Evolutionary conservation across 257 asterid genomes (phyloP).

Genomic region (Lycium barbarum): DNA sequence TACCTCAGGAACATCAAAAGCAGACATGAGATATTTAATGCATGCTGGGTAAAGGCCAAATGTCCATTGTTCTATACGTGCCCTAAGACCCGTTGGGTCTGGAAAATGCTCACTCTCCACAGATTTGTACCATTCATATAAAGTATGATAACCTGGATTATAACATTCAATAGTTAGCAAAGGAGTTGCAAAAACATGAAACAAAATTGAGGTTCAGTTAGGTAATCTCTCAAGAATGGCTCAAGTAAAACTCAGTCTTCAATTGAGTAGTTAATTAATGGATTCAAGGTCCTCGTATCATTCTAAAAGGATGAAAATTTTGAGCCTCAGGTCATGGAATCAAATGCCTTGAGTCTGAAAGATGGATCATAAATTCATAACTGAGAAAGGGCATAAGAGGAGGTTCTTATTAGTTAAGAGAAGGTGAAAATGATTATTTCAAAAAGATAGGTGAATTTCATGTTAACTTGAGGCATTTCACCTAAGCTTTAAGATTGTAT

Average conservation of each 20-base stretch:
- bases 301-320: background rate
- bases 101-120: conserved; percentile 98
- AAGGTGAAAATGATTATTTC: background rate
- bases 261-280: background rate
- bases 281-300: background rate
- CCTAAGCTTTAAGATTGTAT: too few relatives aligned
- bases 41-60: conserved; percentile 98
- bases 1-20: conserved; percentile 97
- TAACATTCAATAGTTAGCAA: background rate
- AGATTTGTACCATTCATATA: conserved; percentile 87
- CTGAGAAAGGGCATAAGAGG: background rate
- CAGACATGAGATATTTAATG: conserved; percentile 96
- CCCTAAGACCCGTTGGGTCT: conserved; percentile 94
- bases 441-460: too few relatives aligned
- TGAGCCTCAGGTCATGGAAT: background rate
- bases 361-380: background rate
- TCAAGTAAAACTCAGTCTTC: too few relatives aligned
- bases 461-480: too few relatives aligned
- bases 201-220: background rate
- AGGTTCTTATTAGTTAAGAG: background rate
- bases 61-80: conserved; percentile 96
- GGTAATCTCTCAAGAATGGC: background rate
- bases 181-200: conserved; percentile 9
- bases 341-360: background rate
- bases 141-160: conserved; percentile 84